Evolutionary conservation across 306 rosid genomes (phyloP).

Genomic region (Cucurbita argyrosperma): DNA sequence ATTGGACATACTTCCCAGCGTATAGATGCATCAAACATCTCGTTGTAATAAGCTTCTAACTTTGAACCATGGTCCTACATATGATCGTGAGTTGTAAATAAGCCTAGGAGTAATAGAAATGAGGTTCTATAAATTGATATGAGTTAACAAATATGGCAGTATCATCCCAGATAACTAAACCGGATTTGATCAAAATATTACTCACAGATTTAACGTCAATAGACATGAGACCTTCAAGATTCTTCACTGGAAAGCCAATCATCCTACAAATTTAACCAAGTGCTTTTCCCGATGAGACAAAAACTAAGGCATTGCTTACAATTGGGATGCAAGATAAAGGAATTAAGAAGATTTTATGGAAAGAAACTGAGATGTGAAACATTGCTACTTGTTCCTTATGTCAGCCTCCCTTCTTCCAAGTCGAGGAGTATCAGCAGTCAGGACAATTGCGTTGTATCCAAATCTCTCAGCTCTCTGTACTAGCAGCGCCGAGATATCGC

Average conservation of each 20-base stretch:
- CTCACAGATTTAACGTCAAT: conserved; percentile 25
- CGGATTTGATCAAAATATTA: background rate
- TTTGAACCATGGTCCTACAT: conserved; percentile 39
- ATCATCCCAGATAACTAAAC: background rate
- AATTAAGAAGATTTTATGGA: background rate
- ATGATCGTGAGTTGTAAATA: background rate
- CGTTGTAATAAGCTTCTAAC: conserved; percentile 18
- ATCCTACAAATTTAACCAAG: conserved; percentile 19
- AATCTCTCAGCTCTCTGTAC: conserved; percentile 40
- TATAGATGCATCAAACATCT: conserved; percentile 25
- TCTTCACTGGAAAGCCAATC: conserved; percentile 31
- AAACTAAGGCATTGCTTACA: background rate
- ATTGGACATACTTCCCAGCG: conserved; percentile 32
- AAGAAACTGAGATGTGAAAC: background rate
- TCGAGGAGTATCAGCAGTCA: conserved; percentile 41
- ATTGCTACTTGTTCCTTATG: conserved; percentile 35
- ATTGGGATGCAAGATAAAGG: background rate
- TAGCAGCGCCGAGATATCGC: conserved; percentile 26
- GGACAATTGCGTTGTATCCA: conserved; percentile 46
- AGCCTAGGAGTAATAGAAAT: too few species aligned
- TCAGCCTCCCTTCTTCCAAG: conserved; percentile 58
- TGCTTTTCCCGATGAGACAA: background rate
- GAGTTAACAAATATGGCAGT: background rate
- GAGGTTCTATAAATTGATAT: too few species aligned
- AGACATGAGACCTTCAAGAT: conserved; percentile 40